These are phyloP conservation scores for Leccinum pellstonianum DNA, from an alignment of 768 basidiomycete species.

Conservation along the genomic window DNA sequence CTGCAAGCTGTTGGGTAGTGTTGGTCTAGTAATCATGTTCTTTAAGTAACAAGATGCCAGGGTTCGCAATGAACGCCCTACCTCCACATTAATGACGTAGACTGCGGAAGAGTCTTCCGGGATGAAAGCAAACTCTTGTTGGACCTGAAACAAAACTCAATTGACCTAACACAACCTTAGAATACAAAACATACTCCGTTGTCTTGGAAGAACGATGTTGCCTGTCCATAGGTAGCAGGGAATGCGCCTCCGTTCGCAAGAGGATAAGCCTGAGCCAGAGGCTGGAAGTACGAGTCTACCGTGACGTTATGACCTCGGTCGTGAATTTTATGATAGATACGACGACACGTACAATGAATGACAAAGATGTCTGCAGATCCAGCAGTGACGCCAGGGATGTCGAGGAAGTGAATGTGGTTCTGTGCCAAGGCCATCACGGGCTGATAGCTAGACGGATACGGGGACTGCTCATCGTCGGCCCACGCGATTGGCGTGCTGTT, in stretches of 20 bases:
- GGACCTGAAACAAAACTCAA: slow-evolving; percentile 42
- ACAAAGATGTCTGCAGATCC: slow-evolving; percentile 81
- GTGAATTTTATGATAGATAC: background rate
- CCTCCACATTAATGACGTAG: slow-evolving; percentile 74
- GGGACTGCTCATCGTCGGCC: slow-evolving; percentile 56
- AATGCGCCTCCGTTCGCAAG: slow-evolving; percentile 46
- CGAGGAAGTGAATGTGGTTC: slow-evolving; percentile 84
- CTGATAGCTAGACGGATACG: slow-evolving; percentile 58
- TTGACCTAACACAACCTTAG: background rate
- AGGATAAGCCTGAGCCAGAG: slow-evolving; percentile 58
- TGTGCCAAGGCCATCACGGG: slow-evolving; percentile 81
- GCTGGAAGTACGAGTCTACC: slow-evolving; percentile 78
- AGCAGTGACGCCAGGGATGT: slow-evolving; percentile 63
- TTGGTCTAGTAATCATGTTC: slow-evolving; percentile 45
- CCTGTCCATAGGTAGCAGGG: slow-evolving; percentile 67
- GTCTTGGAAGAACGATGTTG: slow-evolving; percentile 66
- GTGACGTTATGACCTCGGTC: background rate
- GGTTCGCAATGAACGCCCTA: slow-evolving; percentile 20
- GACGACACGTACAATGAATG: slow-evolving; percentile 70
- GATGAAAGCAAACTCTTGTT: slow-evolving; percentile 74
- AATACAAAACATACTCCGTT: slow-evolving; percentile 41
- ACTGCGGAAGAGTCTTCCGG: slow-evolving; percentile 70
- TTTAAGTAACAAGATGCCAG: slow-evolving; percentile 4
- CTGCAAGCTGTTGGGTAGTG: slow-evolving; percentile 58
- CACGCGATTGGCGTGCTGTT: slow-evolving; percentile 59